Conservation (phyloP, 2,329 filamentous ascomycete genomes). For the Fusarium tanahbumbuense region DNA sequence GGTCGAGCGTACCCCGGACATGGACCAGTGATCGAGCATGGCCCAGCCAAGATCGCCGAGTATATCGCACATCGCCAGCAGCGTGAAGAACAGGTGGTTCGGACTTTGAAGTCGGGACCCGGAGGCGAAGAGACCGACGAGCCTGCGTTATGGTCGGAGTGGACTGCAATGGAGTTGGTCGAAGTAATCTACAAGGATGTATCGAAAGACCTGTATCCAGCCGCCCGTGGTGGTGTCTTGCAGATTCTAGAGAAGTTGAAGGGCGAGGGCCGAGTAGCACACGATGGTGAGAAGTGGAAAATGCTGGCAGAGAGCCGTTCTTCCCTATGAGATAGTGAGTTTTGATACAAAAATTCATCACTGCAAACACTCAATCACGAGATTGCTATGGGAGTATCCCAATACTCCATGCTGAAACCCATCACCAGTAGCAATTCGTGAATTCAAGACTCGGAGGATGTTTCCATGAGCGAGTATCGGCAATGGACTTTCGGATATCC, state of each 20-base stretch:
- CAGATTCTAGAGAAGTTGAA: constrained; percentile 85
- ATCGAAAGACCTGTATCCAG: constrained; percentile 77
- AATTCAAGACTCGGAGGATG: not conserved
- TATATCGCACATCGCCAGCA: constrained; percentile 85
- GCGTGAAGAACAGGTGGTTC: constrained; percentile 82
- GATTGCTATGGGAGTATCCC: not conserved
- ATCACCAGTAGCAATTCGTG: not conserved
- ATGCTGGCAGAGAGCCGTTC: constrained; percentile 41
- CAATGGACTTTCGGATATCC: not conserved
- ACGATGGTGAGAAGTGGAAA: constrained; percentile 50
- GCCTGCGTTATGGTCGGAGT: constrained; percentile 53
- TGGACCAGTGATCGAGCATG: constrained; percentile 80
- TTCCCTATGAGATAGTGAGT: constrained; percentile 32
- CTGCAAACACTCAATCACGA: not conserved
- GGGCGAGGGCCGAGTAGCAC: constrained; percentile 74
- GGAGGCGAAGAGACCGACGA: constrained; percentile 49
- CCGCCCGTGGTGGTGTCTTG: constrained; percentile 79
- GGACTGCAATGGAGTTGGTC: constrained; percentile 85
- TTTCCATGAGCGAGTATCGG: not conserved
- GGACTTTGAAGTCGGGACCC: constrained; percentile 61
- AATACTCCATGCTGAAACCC: not conserved
- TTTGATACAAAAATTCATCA: not conserved
- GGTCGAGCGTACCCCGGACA: constrained; percentile 89
- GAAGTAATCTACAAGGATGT: constrained; percentile 86
- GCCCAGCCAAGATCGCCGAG: constrained; percentile 76